These are phyloP conservation scores for Oxyria digyna DNA, from an alignment of 148 eudicot species.

Conservation along the genomic window DNA sequence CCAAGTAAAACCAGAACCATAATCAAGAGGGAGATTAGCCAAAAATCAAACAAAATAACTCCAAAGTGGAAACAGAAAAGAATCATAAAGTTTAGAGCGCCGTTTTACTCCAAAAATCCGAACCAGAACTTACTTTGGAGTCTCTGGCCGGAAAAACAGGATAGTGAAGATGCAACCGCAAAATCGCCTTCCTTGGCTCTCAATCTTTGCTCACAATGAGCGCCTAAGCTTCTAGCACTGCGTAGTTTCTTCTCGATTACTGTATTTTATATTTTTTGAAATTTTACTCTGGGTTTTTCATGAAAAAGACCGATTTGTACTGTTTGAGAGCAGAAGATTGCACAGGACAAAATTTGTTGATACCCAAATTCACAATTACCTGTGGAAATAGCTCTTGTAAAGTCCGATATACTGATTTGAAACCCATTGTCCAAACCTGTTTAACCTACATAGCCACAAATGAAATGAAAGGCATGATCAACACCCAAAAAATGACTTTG, in stretches of 20 bases:
- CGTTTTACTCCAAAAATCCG: background rate
- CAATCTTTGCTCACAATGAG: background rate
- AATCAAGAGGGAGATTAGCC: too few relatives aligned
- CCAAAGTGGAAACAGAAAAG: too few relatives aligned
- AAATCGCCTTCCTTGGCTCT: background rate
- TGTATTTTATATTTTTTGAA: background rate
- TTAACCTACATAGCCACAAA: background rate
- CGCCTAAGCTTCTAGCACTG: background rate
- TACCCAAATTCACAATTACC: background rate
- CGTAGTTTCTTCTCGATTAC: background rate
- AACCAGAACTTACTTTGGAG: background rate
- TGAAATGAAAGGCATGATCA: background rate
- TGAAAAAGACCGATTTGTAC: background rate
- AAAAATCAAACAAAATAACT: too few relatives aligned
- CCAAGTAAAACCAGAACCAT: background rate
- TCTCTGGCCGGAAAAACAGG: background rate
- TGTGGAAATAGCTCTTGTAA: background rate
- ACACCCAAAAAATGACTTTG: background rate
- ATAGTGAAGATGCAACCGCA: background rate
- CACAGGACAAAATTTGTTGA: background rate
- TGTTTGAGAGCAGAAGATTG: background rate
- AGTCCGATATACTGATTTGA: background rate
- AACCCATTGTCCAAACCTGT: background rate
- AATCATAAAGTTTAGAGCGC: too few relatives aligned
- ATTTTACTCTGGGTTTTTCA: background rate